Evolutionary conservation across 2,329 filamentous ascomycete species (phyloP), one percentile per base, ranked within the genome.

Genomic region (Ceratocystis destructans): DNA sequence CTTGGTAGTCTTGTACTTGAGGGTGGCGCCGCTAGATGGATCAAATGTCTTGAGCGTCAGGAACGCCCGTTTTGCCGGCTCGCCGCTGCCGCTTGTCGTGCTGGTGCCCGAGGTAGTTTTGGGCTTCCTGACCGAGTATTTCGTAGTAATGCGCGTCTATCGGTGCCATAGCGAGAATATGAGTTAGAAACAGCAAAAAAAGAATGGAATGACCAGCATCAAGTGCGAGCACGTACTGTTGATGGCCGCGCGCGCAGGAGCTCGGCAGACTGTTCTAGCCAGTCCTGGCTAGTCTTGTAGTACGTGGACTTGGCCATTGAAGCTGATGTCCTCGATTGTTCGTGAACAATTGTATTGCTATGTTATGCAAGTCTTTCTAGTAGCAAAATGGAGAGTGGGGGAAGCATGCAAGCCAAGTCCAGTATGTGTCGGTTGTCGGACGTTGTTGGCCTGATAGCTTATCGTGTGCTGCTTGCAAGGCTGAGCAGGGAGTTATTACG

Each of bases 1-100:
- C 77, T 96, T 96, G 73, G 87, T 87, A 45, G 94, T 99, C 74
- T 84, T 83, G 80, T 96, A 97, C 77, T 96, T 96, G 69, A 99
- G 82, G 69, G 87, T 87, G 67, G 87, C 86, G 72, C 94, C 94
- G 65, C 86, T 88, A 53, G 79, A 79, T 0, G 94, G 88, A 75
- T 96, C 90, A 78, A 86, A 97, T 3, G 94, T 94, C 79, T 96
- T 97, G 69, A 99, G 78, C 3, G 86, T 87, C 64, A 99, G 86
- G 66, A 81, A 83, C 70, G 87, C 91, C 70, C 82, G 82, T 66
- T 81, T 80, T 3, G 76, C 66, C 61, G 74, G 69, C 61, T 70
- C 67, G 69, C 67, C 55, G 69, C 71, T 53, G 72, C 70, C 62
- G 53, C 33, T 25, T 17, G 74, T 67, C 68, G 70, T 68, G 63